Percentiles rank a stretch among this genome's conserved stretches.
Evolutionary conservation across 495 filamentous ascomycete genomes (phyloP).

Genomic region (Cudoniella acicularis): DNA sequence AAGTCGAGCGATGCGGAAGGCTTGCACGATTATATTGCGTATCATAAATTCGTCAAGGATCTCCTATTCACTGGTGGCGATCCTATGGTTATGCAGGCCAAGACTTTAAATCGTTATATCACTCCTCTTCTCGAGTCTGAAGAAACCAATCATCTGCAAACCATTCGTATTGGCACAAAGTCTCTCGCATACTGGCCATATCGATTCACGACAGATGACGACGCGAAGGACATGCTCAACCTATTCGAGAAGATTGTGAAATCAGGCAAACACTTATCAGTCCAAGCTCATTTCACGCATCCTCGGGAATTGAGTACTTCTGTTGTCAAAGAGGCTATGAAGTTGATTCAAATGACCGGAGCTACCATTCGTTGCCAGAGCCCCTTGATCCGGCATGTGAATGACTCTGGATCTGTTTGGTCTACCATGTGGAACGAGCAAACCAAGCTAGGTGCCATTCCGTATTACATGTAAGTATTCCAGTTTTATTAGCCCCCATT

Average conservation of each 20-base stretch:
- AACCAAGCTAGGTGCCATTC: not conserved
- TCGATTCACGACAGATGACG: not conserved
- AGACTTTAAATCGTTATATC: not conserved
- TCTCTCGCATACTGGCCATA: constrained; percentile 2
- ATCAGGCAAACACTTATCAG: constrained; percentile 2
- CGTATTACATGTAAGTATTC: constrained; percentile 1
- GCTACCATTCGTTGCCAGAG: not conserved
- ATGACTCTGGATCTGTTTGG: not conserved
- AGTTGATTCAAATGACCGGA: not conserved
- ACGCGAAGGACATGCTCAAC: not conserved
- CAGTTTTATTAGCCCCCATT: not conserved
- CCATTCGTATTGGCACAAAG: not conserved
- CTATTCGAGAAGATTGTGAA: constrained; percentile 5
- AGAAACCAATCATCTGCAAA: not conserved
- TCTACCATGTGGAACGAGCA: not conserved
- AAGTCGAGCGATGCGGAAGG: not conserved
- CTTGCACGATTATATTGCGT: not conserved
- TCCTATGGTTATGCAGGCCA: not conserved
- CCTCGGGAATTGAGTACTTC: constrained; percentile 1
- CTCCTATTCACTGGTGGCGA: constrained; percentile 1
- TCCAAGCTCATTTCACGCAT: constrained; percentile 14
- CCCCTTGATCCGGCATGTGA: not conserved
- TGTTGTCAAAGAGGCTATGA: constrained; percentile 7
- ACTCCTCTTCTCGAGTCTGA: not conserved
- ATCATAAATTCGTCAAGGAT: not conserved